Conservation (phyloP, 2,329 filamentous ascomycete genomes). For the Penicillium brevicompactum region DNA sequence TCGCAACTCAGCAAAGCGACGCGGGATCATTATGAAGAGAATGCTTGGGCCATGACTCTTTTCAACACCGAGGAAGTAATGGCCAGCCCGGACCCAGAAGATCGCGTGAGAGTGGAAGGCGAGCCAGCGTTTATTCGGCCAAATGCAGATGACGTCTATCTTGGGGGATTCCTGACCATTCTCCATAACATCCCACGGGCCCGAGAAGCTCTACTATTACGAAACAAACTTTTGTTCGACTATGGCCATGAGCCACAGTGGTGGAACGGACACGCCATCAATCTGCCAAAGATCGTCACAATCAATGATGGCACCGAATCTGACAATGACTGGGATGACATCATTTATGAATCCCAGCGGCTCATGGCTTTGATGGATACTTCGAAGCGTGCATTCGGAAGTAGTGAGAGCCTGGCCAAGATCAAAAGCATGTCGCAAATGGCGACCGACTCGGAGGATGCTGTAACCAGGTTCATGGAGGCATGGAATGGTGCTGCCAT, state of each 20-base stretch:
- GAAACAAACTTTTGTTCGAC: constrained; percentile 46
- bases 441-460: constrained; percentile 37
- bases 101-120: constrained; percentile 50
- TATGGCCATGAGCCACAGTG: constrained; percentile 62
- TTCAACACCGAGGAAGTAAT: constrained; percentile 55
- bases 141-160: constrained; percentile 53
- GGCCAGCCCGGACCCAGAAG: constrained; percentile 55
- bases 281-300: constrained; percentile 54
- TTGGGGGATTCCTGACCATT: constrained; percentile 63
- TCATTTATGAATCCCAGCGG: constrained; percentile 61
- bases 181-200: constrained; percentile 63
- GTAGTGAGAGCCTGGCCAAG: constrained; percentile 53
- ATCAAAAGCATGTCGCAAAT: constrained; percentile 39
- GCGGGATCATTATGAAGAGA: constrained; percentile 55
- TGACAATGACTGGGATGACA: constrained; percentile 44
- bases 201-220: constrained; percentile 58
- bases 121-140: constrained; percentile 63
- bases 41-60: constrained; percentile 59
- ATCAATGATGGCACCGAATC: constrained; percentile 36
- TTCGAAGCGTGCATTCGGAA: constrained; percentile 62
- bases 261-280: constrained; percentile 62
- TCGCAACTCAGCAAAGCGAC: constrained; percentile 58
- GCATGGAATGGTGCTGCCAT: constrained; percentile 52
- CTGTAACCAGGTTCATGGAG: constrained; percentile 50
- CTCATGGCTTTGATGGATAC: constrained; percentile 63